A percentile compares a stretch with the other conserved stretches of the same genome.
These are phyloP conservation scores for Macrophomina pseudophaseolina DNA, from an alignment of 2,329 filamentous ascomycete species.

Conservation along the genomic window DNA sequence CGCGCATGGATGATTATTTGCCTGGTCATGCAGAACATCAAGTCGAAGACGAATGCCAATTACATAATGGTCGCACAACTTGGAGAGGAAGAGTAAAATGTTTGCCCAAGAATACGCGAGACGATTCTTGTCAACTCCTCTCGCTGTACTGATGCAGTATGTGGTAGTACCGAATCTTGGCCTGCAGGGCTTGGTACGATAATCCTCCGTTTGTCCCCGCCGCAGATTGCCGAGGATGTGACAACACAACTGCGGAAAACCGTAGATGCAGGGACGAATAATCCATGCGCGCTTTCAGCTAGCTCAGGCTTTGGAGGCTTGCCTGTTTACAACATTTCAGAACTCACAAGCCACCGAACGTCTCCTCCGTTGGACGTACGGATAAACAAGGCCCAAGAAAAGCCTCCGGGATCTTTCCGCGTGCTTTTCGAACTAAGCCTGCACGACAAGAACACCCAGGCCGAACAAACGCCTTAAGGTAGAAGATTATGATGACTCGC, in stretches of 20 bases:
- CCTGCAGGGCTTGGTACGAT: not conserved
- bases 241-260: not conserved
- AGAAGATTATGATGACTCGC: not conserved
- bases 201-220: not conserved
- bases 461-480: not conserved
- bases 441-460: not conserved
- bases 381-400: constrained; percentile 1
- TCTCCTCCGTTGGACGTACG: not conserved
- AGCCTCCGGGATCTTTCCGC: constrained; percentile 7
- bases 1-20: not conserved
- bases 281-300: not conserved
- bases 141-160: not conserved
- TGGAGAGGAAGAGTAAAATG: too few species aligned
- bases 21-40: not conserved
- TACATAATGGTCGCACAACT: too few species aligned
- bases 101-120: too few species aligned
- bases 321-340: not conserved
- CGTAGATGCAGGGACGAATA: constrained; percentile 5
- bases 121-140: too few species aligned
- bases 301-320: not conserved
- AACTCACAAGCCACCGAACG: not conserved
- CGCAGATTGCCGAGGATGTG: constrained; percentile 6
- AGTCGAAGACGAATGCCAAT: too few species aligned
- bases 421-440: not conserved
- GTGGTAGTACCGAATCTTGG: not conserved